A percentile compares a stretch with the other conserved stretches of the same genome.
These are phyloP conservation scores for Funneliformis geosporum DNA, from an alignment of 192 early-diverging fungal species.

Conservation along the genomic window DNA sequence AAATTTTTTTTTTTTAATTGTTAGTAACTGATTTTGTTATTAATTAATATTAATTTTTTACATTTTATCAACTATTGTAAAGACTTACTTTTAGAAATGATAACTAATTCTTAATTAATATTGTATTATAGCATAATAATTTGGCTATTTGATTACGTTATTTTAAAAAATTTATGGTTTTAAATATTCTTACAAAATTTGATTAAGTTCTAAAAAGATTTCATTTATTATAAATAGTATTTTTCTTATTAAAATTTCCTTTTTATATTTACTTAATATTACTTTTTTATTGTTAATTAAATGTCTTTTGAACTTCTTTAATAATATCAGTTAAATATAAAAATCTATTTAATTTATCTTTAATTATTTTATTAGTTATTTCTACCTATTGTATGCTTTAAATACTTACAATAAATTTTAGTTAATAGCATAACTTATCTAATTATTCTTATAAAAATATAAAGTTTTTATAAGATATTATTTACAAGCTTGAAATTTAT, in stretches of 20 bases:
- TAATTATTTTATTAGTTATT: neutral
- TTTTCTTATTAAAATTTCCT: neutral
- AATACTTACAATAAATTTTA: neutral
- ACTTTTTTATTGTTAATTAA: neutral
- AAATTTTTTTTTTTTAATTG: conserved; percentile 25
- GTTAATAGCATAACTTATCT: neutral
- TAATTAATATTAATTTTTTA: neutral
- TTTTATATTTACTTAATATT: conserved; percentile 2
- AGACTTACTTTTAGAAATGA: neutral
- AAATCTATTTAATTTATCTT: neutral
- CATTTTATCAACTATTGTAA: neutral
- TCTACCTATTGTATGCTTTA: neutral
- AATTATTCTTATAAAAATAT: neutral
- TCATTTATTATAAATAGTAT: neutral
- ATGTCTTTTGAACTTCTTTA: neutral
- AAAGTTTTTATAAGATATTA: neutral
- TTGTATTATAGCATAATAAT: neutral
- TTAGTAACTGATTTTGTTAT: neutral
- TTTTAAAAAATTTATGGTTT: neutral
- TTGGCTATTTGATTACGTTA: neutral
- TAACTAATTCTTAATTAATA: neutral
- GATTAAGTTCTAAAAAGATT: neutral
- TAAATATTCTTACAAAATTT: conserved; percentile 1
- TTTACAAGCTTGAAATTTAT: neutral
- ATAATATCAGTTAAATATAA: neutral